Percentiles rank a stretch among this genome's conserved stretches.
Conservation (phyloP, 2,329 filamentous ascomycete genomes). For the Atkinsonella texensis region DNA sequence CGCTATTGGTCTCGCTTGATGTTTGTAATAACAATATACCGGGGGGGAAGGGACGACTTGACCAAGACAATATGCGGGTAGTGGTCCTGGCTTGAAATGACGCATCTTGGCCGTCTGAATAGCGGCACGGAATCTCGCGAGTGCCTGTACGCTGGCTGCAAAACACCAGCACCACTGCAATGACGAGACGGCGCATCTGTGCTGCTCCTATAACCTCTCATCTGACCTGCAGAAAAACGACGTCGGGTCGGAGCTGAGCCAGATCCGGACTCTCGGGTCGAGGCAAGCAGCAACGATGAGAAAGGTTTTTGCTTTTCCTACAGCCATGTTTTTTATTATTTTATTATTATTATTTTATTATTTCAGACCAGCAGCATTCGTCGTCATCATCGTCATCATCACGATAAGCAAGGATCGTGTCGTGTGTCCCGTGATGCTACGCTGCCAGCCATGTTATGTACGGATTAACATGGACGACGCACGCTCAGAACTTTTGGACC, state of each 20-base stretch:
- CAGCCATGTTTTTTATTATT: no score
- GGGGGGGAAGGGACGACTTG: not conserved
- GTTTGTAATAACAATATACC: no score
- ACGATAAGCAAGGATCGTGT: not conserved
- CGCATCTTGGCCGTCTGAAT: not conserved
- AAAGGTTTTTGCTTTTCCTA: not conserved
- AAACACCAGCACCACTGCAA: not conserved
- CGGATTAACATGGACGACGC: no score
- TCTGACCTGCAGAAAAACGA: not conserved
- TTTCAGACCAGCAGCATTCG: no score
- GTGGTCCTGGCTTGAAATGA: not conserved
- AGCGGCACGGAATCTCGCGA: no score
- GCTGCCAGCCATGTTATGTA: no score
- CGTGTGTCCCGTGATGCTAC: not conserved
- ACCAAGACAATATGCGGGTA: not conserved
- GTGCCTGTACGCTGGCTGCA: no score
- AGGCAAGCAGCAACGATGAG: not conserved
- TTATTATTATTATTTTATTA: no score
- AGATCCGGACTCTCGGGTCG: conserved; percentile 2
- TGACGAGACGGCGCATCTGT: not conserved
- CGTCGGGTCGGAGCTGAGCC: not conserved
- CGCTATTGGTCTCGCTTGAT: no score
- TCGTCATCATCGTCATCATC: not conserved
- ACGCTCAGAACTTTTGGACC: not conserved
- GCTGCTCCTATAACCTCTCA: no score